These are phyloP conservation scores for Brettanomyces bruxellensis DNA, from an alignment of 805 yeast genomes.

Conservation along the genomic window DNA sequence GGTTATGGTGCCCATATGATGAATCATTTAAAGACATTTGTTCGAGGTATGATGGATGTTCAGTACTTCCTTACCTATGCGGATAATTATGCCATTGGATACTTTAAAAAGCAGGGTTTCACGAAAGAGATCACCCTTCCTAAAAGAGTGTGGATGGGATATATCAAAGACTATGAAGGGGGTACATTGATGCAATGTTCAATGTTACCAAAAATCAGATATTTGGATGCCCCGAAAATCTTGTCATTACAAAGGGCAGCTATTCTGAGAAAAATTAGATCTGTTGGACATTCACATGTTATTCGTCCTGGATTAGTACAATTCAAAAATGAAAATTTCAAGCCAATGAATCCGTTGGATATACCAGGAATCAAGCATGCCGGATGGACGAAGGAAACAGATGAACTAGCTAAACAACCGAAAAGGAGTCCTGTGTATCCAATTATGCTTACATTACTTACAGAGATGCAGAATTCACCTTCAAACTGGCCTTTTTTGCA, in stretches of 20 bases:
- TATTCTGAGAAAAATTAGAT: slow-evolving; percentile 71
- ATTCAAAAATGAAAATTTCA: slow-evolving; percentile 43
- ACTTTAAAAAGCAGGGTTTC: slow-evolving; percentile 96
- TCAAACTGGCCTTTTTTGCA: slow-evolving; percentile 97
- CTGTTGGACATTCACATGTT: slow-evolving; percentile 68
- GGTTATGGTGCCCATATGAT: slow-evolving; percentile 98
- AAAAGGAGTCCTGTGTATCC: slow-evolving; percentile 92
- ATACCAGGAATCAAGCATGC: slow-evolving; percentile 91
- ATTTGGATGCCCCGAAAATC: slow-evolving; percentile 82
- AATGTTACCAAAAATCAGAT: slow-evolving; percentile 83
- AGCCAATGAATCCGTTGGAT: slow-evolving; percentile 63
- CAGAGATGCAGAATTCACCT: slow-evolving; percentile 89
- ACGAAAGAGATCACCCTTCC: slow-evolving; percentile 89
- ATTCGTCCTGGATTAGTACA: slow-evolving; percentile 73
- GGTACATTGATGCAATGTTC: slow-evolving; percentile 97
- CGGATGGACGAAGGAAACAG: slow-evolving; percentile 99
- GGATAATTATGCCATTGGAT: slow-evolving; percentile 97
- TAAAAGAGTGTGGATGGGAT: slow-evolving; percentile 91
- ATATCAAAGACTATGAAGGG: slow-evolving; percentile 97
- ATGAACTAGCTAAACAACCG: slow-evolving; percentile 89
- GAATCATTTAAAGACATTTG: slow-evolving; percentile 97
- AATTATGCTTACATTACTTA: slow-evolving; percentile 78
- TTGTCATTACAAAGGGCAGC: slow-evolving; percentile 87
- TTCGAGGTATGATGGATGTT: slow-evolving; percentile 76
- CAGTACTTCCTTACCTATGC: slow-evolving; percentile 91